A percentile compares a stretch with the other conserved stretches of the same genome.
Evolutionary conservation across 2,329 filamentous ascomycete species (phyloP).

Genomic region (Cladosporium sp.): DNA sequence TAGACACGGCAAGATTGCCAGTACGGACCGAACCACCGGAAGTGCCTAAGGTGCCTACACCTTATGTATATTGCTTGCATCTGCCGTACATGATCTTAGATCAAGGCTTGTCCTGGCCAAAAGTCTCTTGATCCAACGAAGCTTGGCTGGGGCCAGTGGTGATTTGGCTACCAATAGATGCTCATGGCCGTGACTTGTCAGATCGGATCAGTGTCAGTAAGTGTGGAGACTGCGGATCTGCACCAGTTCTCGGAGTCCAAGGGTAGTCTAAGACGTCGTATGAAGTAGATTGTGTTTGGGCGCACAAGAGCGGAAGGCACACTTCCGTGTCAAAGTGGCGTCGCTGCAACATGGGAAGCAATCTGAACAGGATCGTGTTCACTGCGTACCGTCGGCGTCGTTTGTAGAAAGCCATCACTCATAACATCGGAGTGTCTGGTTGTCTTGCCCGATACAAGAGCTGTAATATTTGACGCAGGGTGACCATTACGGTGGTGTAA

Average conservation of each 20-base stretch:
- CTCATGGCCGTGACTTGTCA: background rate
- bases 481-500: background rate
- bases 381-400: background rate
- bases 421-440: background rate
- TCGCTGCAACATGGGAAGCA: background rate
- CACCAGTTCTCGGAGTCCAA: background rate
- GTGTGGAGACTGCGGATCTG: background rate
- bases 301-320: background rate
- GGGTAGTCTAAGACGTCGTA: background rate
- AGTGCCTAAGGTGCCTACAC: background rate
- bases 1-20: conserved; percentile 2
- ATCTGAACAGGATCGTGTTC: background rate
- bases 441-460: background rate
- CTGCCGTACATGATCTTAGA: background rate
- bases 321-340: background rate
- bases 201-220: background rate
- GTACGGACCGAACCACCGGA: conserved; percentile 12
- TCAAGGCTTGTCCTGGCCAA: background rate
- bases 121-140: background rate
- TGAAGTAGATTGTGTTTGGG: background rate
- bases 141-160: background rate
- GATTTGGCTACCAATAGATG: background rate
- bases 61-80: background rate
- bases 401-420: background rate
- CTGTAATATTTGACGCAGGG: background rate